phyloP scores from a whole-genome alignment of 1,284 basidiomycete species.

The Entoloma clypeatum region DNA sequence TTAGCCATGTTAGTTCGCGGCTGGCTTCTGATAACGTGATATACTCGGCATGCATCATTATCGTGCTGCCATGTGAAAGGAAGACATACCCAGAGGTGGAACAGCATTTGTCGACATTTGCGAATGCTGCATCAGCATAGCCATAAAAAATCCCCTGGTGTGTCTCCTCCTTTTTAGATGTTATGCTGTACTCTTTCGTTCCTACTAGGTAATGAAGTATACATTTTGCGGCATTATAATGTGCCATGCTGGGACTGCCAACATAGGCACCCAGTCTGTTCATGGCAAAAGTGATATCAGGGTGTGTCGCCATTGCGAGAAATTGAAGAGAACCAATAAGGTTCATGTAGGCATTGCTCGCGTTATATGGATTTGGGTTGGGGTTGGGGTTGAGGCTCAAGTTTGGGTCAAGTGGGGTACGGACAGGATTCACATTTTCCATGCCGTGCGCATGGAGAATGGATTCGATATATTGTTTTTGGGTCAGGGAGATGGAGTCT shows the following conservation, averaged over 20 bases:
- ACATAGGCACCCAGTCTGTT: neutral
- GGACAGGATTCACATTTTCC: conserved; percentile 8
- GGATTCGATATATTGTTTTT: conserved; percentile 1
- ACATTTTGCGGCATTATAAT: conserved; percentile 4
- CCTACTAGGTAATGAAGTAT: too few relatives aligned
- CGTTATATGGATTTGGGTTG: neutral
- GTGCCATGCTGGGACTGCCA: neutral
- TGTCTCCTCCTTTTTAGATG: too few relatives aligned
- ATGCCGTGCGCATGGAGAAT: conserved; percentile 11
- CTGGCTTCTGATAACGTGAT: conserved; percentile 1
- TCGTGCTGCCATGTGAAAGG: conserved; percentile 9
- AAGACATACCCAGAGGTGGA: conserved; percentile 15
- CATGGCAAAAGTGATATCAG: conserved; percentile 16
- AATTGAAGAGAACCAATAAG: conserved; percentile 14
- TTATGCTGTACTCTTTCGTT: too few relatives aligned
- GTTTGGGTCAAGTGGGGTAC: conserved; percentile 14
- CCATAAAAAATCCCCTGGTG: conserved; percentile 8
- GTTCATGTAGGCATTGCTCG: conserved; percentile 3
- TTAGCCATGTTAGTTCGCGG: conserved; percentile 2
- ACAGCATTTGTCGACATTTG: conserved; percentile 3
- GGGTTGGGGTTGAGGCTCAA: conserved; percentile 10
- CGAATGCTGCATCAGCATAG: conserved; percentile 14
- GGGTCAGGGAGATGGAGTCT: conserved; percentile 1
- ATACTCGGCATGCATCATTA: too few relatives aligned
- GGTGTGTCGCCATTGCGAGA: conserved; percentile 10